phyloP scores from a whole-genome alignment of 306 rosid species.

The Canavalia gladiata region DNA sequence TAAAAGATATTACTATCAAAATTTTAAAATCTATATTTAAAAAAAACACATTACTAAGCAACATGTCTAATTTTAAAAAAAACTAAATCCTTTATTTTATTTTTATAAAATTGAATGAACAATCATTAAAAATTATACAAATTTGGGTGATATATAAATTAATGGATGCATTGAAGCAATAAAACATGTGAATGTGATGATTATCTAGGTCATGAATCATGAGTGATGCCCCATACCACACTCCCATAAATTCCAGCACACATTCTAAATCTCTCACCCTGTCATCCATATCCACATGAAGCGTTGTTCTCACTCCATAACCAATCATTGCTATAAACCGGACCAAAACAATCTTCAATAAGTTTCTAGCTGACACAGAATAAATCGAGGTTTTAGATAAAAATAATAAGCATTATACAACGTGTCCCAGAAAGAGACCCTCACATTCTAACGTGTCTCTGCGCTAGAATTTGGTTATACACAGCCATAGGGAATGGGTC shows the following conservation, averaged over 20 bases:
- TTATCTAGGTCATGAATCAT: neutral
- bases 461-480: conserved; percentile 5
- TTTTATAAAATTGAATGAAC: no score
- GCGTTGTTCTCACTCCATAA: conserved; percentile 15
- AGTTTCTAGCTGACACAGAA: conserved; percentile 4
- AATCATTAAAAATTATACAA: no score
- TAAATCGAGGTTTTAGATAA: neutral
- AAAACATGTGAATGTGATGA: neutral
- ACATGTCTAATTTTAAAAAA: no score
- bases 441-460: conserved; percentile 16
- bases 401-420: neutral
- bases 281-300: neutral
- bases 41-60: no score
- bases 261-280: neutral
- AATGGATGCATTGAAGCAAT: conserved; percentile 12
- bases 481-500: conserved; percentile 15
- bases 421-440: conserved; percentile 34
- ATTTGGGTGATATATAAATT: neutral
- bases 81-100: no score
- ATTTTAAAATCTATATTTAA: no score
- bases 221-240: neutral
- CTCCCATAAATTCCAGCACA: neutral
- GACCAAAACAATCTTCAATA: neutral
- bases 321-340: conserved; percentile 42
- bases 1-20: no score